Evolutionary conservation across 1,284 basidiomycete species (phyloP).

Genomic region (Sparassis latifolia): DNA sequence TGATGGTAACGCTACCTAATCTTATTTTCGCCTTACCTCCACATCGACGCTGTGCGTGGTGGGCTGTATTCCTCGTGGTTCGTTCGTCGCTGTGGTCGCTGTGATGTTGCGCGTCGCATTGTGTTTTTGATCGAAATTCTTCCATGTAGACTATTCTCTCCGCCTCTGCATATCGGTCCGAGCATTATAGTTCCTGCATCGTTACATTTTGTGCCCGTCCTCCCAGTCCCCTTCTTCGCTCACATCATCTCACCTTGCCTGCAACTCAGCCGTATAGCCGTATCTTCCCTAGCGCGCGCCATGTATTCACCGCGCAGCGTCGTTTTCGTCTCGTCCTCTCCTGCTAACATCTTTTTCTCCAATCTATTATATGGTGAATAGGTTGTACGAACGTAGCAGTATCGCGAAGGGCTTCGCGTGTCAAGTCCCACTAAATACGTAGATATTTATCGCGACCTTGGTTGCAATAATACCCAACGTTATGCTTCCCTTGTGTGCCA

Average conservation of each 20-base stretch:
- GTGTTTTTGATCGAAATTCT: slow-evolving; percentile 10
- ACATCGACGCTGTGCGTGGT: slow-evolving; percentile 1
- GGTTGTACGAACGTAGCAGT: slow-evolving; percentile 19
- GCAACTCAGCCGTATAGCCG: slow-evolving; percentile 13
- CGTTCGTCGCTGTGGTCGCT: slow-evolving; percentile 5
- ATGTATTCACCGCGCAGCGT: slow-evolving; percentile 5
- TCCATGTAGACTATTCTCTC: slow-evolving; percentile 15
- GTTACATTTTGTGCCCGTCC: slow-evolving; percentile 9
- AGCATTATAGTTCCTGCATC: slow-evolving; percentile 13
- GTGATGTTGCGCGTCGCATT: slow-evolving; percentile 1
- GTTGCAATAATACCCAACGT: too few species aligned
- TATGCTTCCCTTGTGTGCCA: too few species aligned
- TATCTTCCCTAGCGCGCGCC: slow-evolving; percentile 7
- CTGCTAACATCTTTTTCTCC: slow-evolving; percentile 5
- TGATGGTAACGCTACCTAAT: not conserved
- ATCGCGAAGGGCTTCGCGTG: slow-evolving; percentile 43
- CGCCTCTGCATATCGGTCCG: slow-evolving; percentile 7
- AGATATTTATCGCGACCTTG: slow-evolving; percentile 6
- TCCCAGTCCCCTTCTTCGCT: slow-evolving; percentile 3
- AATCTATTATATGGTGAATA: slow-evolving; percentile 16
- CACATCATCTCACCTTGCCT: slow-evolving; percentile 6
- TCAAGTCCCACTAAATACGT: slow-evolving; percentile 29
- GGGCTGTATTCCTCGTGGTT: not conserved
- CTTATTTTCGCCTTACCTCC: slow-evolving; percentile 1
- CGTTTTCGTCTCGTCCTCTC: slow-evolving; percentile 1